Conservation (phyloP, 106 monocot species). For the Dioscorea dumetorum region DNA sequence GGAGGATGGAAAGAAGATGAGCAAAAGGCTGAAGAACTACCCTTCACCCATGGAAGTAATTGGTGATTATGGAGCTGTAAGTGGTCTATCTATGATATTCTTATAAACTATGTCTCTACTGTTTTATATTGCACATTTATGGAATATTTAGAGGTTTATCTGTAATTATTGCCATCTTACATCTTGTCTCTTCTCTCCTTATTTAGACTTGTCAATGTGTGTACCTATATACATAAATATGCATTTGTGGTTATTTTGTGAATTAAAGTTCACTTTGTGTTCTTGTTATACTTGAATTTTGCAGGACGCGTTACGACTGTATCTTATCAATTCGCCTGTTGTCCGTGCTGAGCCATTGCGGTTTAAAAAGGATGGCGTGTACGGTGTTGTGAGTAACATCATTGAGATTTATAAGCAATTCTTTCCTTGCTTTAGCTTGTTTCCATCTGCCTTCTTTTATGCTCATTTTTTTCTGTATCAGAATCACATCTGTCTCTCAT, state of each 20-base stretch:
- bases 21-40: constrained; percentile 88
- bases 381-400: constrained; percentile 71
- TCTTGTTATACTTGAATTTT: not conserved
- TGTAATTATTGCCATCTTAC: not conserved
- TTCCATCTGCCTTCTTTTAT: not conserved
- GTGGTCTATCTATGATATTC: constrained; percentile 5
- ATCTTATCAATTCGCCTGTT: constrained; percentile 95
- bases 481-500: not conserved
- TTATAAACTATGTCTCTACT: not conserved
- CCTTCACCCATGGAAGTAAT: constrained; percentile 94
- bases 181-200: not conserved
- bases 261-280: too few species aligned
- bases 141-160: too few species aligned
- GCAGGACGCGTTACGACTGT: constrained; percentile 93
- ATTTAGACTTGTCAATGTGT: too few species aligned
- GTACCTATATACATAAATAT: too few species aligned
- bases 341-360: constrained; percentile 87
- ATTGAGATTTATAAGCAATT: not conserved
- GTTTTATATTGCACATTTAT: not conserved
- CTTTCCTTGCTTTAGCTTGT: not conserved
- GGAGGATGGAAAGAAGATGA: constrained; percentile 99
- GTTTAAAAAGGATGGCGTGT: constrained; percentile 89
- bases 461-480: too few species aligned
- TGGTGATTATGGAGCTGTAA: constrained; percentile 86
- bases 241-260: too few species aligned